Evolutionary conservation across 2,329 filamentous ascomycete genomes (phyloP).

Genomic region (Xylariales sp.): DNA sequence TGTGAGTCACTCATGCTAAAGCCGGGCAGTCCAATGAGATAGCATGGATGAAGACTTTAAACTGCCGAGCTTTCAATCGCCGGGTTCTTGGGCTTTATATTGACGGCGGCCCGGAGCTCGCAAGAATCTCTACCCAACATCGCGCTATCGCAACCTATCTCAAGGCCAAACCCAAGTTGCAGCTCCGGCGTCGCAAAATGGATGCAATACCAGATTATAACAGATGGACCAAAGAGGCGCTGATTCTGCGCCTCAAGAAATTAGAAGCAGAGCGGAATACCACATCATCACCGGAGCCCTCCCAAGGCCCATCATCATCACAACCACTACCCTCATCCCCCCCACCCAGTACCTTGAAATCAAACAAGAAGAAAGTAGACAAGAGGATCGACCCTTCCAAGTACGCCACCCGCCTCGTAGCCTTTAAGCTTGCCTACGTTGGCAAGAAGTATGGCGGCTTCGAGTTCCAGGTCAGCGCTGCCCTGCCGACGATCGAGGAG

Average conservation of each 20-base stretch:
- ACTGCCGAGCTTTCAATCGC: conserved; percentile 17
- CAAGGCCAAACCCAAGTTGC: conserved; percentile 6
- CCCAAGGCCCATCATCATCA: neutral
- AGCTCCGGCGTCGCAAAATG: conserved; percentile 16
- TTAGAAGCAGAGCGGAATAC: conserved; percentile 47
- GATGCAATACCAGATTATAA: conserved; percentile 45
- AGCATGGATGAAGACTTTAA: conserved; percentile 21
- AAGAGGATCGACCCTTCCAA: conserved; percentile 69
- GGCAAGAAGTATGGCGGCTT: conserved; percentile 90
- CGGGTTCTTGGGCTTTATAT: conserved; percentile 4
- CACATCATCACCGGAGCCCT: neutral
- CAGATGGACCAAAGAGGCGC: conserved; percentile 62
- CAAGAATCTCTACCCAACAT: neutral
- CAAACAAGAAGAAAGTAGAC: conserved; percentile 34
- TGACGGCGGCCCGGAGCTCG: neutral
- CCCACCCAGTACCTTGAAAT: neutral
- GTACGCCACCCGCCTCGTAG: conserved; percentile 80
- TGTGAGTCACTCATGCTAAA: too few species aligned
- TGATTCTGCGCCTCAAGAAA: conserved; percentile 62
- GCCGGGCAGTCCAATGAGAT: too few species aligned
- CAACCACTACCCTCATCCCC: neutral
- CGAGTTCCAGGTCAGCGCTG: conserved; percentile 73
- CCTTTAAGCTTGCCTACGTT: conserved; percentile 89
- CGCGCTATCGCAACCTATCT: conserved; percentile 18
- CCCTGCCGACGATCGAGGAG: conserved; percentile 81